Conservation (phyloP, 805 yeast genomes). For the Metschnikowia kofuensis region DNA sequence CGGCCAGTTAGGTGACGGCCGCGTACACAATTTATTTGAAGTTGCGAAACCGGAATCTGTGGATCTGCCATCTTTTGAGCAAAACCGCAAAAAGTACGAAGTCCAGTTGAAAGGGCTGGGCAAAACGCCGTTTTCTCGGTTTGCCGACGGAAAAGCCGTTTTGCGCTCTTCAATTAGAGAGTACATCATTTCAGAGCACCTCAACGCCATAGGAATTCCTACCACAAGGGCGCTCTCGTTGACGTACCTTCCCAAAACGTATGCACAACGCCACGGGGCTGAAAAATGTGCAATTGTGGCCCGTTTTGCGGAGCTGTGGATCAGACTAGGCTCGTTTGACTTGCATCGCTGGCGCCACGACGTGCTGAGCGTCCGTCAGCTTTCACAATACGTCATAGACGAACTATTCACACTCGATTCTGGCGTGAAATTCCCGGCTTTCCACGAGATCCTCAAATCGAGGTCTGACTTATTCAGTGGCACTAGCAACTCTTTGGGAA, state of each 20-base stretch:
- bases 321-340: conserved; percentile 87
- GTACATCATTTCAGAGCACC: conserved; percentile 77
- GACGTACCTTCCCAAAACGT: conserved; percentile 67
- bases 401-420: conserved; percentile 48
- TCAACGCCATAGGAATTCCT: conserved; percentile 80
- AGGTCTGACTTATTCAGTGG: conserved; percentile 20
- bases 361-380: conserved; percentile 52
- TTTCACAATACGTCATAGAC: conserved; percentile 72
- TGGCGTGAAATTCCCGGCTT: conserved; percentile 28
- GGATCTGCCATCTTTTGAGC: not conserved
- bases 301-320: conserved; percentile 82
- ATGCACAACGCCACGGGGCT: conserved; percentile 66
- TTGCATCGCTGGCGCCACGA: conserved; percentile 73
- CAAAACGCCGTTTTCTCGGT: conserved; percentile 84
- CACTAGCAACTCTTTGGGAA: conserved; percentile 26
- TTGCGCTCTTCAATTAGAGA: conserved; percentile 85
- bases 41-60: conserved; percentile 37
- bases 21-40: conserved; percentile 82
- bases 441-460: conserved; percentile 21
- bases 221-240: conserved; percentile 80
- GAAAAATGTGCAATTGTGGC: conserved; percentile 85
- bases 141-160: conserved; percentile 97
- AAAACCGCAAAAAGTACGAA: conserved; percentile 47
- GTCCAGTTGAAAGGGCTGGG: conserved; percentile 93
- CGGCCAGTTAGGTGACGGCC: conserved; percentile 95